phyloP scores from a whole-genome alignment of 805 yeast genomes.

The Candida awuae region DNA sequence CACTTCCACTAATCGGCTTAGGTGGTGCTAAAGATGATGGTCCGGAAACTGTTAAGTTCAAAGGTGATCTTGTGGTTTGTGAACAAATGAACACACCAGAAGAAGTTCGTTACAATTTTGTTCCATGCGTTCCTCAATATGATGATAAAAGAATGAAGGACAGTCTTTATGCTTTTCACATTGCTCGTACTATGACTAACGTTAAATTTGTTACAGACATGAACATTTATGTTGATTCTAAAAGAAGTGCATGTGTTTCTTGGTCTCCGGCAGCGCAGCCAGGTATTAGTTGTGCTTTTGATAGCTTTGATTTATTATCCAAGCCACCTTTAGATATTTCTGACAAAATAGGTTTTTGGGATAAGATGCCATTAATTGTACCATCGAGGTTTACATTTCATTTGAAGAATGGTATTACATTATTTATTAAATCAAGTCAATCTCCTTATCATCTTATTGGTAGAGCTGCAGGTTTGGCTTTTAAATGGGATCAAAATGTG shows the following conservation, averaged over 20 bases:
- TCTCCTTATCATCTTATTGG: slow-evolving; percentile 55
- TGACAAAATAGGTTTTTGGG: slow-evolving; percentile 64
- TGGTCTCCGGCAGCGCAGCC: slow-evolving; percentile 63
- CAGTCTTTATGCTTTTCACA: slow-evolving; percentile 48
- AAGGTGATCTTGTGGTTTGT: slow-evolving; percentile 48
- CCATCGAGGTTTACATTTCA: slow-evolving; percentile 47
- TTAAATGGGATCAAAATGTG: slow-evolving; percentile 55
- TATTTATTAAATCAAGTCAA: slow-evolving; percentile 54
- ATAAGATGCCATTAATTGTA: slow-evolving; percentile 46
- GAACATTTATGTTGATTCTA: slow-evolving; percentile 37
- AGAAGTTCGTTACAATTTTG: slow-evolving; percentile 34
- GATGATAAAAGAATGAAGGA: slow-evolving; percentile 25
- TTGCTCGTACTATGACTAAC: slow-evolving; percentile 57
- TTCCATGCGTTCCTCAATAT: slow-evolving; percentile 39
- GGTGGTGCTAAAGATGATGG: slow-evolving; percentile 36
- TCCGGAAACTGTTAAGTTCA: slow-evolving; percentile 28
- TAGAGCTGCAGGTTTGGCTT: slow-evolving; percentile 53
- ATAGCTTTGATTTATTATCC: slow-evolving; percentile 57
- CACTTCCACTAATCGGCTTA: slow-evolving; percentile 49
- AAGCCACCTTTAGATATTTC: slow-evolving; percentile 66
- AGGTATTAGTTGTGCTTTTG: slow-evolving; percentile 51
- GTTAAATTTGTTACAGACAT: slow-evolving; percentile 49
- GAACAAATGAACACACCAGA: slow-evolving; percentile 52
- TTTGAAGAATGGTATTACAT: slow-evolving; percentile 44
- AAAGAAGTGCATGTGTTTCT: slow-evolving; percentile 42